Conservation (phyloP, 23 red algal genomes). For the Gracilaria gracilis region DNA sequence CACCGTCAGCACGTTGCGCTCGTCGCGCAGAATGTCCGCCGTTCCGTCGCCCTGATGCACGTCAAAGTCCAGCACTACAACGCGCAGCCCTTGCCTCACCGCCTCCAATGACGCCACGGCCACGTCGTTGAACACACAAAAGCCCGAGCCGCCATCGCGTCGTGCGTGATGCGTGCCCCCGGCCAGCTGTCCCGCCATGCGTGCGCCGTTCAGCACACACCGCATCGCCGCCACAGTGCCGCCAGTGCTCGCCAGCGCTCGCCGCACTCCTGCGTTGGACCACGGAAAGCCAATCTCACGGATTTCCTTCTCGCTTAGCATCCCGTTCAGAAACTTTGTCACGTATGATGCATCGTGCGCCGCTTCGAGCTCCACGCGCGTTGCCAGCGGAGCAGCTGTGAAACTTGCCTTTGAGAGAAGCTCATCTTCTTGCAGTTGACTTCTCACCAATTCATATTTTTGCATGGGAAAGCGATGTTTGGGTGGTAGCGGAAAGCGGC, state of each 20-base stretch:
- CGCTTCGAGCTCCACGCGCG: conserved; percentile 39
- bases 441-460: conserved; percentile 65
- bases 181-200: conserved; percentile 67
- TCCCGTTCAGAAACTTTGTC: conserved; percentile 31
- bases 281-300: conserved; percentile 73
- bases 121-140: conserved; percentile 55
- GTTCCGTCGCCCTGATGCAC: conserved; percentile 66
- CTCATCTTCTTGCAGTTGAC: conserved; percentile 30
- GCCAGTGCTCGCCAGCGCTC: conserved; percentile 65
- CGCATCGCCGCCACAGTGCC: conserved; percentile 74
- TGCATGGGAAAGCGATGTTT: conserved; percentile 77
- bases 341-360: conserved; percentile 52
- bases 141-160: conserved; percentile 48
- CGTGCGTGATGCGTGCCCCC: conserved; percentile 83
- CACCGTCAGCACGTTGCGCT: conserved; percentile 42
- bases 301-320: conserved; percentile 24
- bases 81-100: conserved; percentile 10
- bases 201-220: conserved; percentile 34
- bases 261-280: conserved; percentile 45
- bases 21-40: conserved; percentile 41
- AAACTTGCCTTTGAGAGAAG: conserved; percentile 19
- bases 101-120: conserved; percentile 36
- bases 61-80: conserved; percentile 47
- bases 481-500: conserved; percentile 56
- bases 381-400: conserved; percentile 57